Base-by-base conservation (phyloP, 2,329 filamentous ascomycete genomes). In the Penicillium sp. region DNA sequence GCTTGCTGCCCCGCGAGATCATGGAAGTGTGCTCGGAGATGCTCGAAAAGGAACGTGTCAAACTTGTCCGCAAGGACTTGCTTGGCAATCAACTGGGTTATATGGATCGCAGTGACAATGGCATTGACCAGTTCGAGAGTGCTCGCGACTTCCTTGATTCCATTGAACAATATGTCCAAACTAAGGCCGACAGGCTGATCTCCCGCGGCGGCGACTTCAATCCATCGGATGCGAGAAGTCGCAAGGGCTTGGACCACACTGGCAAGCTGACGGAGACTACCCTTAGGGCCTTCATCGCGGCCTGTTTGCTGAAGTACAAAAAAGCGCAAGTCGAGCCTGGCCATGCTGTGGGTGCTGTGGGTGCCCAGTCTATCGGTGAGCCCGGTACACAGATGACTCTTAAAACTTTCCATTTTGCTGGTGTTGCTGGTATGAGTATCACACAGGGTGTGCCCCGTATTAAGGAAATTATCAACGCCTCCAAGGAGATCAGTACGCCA, bases 381-480 rank as follows among this genome's bases (percentile, higher is more conserved):
- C 94, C 94, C 0, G 94, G 94, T 70, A 99, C 94, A 0, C 94
- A 99, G 74, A 99, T 99, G 94, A 99, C 94, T 1, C 78, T 99
- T 58, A 97, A 97, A 77, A 97, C 94, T 69, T 97, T 97, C 85
- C 94, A 97, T 88, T 99, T 99, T 79, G 94, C 94, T 69, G 94
- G 94, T 89, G 94, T 99, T 58, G 94, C 94, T 36, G 93, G 93
- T 71, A 97, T 99, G 94, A 96, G 91, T 82, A 96, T 99, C 68
- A 99, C 94, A 0, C 91, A 97, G 68, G 94, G 94, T 89, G 94
- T 99, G 6, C 94, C 94, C 1, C 93, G 94, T 86, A 99, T 99
- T 79, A 99, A 99, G 77, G 94, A 99, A 80, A 99, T 99, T 62
- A 99, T 99, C 85, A 99, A 99, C 75, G 94, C 94, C 5, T 96